A percentile compares a stretch with the other conserved stretches of the same genome.
phyloP scores from a whole-genome alignment of 2,329 filamentous ascomycete species.

The Kalaharituber pfeilii region DNA sequence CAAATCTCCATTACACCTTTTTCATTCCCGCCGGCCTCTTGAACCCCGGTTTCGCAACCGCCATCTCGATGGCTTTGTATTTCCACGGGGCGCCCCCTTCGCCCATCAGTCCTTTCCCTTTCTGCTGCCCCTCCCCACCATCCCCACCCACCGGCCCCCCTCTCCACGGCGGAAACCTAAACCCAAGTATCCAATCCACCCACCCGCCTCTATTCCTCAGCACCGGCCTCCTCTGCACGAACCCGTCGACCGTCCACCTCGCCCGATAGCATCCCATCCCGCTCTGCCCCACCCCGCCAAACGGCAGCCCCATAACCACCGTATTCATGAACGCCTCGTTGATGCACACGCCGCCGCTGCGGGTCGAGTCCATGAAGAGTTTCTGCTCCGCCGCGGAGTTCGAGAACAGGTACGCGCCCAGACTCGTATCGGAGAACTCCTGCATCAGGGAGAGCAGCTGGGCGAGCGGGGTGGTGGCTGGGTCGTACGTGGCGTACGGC shows the following conservation, averaged over 20 bases:
- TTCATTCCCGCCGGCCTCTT: no score
- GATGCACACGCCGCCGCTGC: conserved; percentile 49
- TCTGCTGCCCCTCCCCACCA: no score
- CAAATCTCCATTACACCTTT: no score
- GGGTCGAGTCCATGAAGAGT: conserved; percentile 42
- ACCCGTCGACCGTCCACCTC: conserved; percentile 51
- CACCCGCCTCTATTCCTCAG: conserved; percentile 46
- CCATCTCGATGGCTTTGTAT: neutral
- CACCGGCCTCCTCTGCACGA: conserved; percentile 43
- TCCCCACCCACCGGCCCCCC: no score
- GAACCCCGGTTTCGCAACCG: neutral
- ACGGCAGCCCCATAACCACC: conserved; percentile 52
- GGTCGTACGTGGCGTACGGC: conserved; percentile 41
- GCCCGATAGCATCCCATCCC: conserved; percentile 65
- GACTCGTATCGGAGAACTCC: conserved; percentile 61
- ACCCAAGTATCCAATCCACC: neutral
- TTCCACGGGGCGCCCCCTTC: no score
- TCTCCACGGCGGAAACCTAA: conserved; percentile 1
- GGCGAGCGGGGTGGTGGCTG: conserved; percentile 56
- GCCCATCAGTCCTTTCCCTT: no score
- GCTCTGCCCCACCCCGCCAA: conserved; percentile 68
- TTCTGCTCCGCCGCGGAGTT: conserved; percentile 36
- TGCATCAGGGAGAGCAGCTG: conserved; percentile 38
- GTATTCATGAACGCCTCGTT: conserved; percentile 55
- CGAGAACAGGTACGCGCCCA: conserved; percentile 69